phyloP scores from a whole-genome alignment of 352 stramenopile species.

The Phytophthora palmivora region DNA sequence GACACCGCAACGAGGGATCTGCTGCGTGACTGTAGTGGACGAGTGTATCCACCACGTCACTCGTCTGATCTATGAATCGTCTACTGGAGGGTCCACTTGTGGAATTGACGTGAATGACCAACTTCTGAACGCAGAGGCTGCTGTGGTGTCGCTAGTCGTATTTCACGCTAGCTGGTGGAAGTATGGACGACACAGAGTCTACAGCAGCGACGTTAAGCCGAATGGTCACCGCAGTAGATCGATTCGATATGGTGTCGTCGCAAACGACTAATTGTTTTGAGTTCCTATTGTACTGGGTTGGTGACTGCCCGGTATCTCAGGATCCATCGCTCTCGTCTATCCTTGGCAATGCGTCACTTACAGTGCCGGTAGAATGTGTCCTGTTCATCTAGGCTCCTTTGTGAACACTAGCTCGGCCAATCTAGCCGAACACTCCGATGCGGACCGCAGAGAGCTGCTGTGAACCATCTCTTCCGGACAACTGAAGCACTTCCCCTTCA shows the following conservation, averaged over 20 bases:
- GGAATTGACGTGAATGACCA: too few relatives aligned
- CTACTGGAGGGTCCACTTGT: too few relatives aligned
- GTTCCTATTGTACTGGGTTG: too few relatives aligned
- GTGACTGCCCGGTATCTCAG: conserved; percentile 35
- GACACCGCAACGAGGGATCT: not conserved
- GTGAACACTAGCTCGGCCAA: too few relatives aligned
- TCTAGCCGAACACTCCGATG: conserved; percentile 1
- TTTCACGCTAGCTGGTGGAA: too few relatives aligned
- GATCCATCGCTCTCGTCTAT: conserved; percentile 21
- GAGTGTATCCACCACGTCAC: conserved; percentile 19
- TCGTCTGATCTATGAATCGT: conserved; percentile 8
- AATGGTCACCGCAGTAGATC: too few relatives aligned
- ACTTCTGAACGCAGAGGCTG: conserved; percentile 7
- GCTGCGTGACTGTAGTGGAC: conserved; percentile 21
- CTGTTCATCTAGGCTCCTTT: conserved; percentile 17
- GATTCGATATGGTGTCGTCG: too few relatives aligned
- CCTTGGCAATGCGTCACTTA: conserved; percentile 16
- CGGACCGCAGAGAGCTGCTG: conserved; percentile 22
- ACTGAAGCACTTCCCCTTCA: not conserved
- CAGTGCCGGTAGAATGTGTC: not conserved
- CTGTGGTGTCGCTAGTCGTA: too few relatives aligned
- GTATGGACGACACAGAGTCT: too few relatives aligned
- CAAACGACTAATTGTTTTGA: too few relatives aligned
- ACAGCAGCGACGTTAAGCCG: too few relatives aligned
- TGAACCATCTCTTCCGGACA: conserved; percentile 15